Percentiles rank a stretch among this genome's conserved stretches.
Conservation (phyloP, 2,329 filamentous ascomycete species). For the Parafenestella ontariensis region DNA sequence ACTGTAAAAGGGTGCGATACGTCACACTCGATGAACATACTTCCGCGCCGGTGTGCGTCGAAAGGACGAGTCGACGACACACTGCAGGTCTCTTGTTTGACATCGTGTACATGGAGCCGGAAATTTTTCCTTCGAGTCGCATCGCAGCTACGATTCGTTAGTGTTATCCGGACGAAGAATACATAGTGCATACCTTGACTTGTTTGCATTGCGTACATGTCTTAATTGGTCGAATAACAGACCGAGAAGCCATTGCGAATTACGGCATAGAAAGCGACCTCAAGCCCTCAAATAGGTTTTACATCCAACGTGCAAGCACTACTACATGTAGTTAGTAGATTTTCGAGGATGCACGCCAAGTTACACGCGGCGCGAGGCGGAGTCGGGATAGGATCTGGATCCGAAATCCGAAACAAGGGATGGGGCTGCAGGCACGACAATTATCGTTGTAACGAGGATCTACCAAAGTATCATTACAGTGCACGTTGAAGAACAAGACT, state of each 20-base stretch:
- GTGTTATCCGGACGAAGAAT: not conserved
- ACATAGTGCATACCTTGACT: conserved; percentile 23
- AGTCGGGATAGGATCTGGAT: not conserved
- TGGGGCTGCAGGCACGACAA: not conserved
- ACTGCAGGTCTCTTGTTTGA: conserved; percentile 23
- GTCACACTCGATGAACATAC: conserved; percentile 11
- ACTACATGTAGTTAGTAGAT: not conserved
- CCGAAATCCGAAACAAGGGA: not conserved
- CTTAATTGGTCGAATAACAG: conserved; percentile 24
- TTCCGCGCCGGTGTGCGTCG: conserved; percentile 32
- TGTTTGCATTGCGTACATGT: conserved; percentile 37
- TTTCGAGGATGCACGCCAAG: not conserved
- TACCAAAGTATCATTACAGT: too few relatives aligned
- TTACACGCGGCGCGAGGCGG: not conserved
- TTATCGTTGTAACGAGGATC: too few relatives aligned
- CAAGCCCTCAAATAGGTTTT: not conserved
- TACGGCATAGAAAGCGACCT: not conserved
- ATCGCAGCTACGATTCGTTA: conserved; percentile 22
- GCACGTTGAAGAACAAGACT: too few relatives aligned
- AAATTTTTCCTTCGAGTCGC: conserved; percentile 27
- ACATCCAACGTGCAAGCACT: not conserved
- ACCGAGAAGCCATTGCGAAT: conserved; percentile 8
- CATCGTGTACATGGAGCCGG: conserved; percentile 31
- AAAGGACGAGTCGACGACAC: conserved; percentile 31
- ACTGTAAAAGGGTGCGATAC: not conserved